phyloP scores from a whole-genome alignment of 129 eudicot species.

The Smallanthus sonchifolius region DNA sequence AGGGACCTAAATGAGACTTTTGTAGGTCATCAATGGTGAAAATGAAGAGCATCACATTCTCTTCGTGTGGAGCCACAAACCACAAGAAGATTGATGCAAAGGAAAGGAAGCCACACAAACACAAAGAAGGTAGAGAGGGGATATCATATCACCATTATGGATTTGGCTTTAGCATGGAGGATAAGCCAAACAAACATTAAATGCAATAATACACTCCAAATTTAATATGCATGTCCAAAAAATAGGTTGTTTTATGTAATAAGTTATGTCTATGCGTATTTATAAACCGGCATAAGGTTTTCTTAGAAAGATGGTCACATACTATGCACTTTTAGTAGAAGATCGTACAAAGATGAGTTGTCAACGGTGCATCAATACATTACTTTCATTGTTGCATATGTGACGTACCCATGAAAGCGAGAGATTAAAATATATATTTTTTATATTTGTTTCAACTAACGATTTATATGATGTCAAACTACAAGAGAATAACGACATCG shows the following conservation, averaged over 20 bases:
- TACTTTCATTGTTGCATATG: background rate
- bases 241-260: background rate
- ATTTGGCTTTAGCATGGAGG: conserved; percentile 14
- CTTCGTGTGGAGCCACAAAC: conserved; percentile 34
- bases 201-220: conserved; percentile 17
- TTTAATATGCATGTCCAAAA: background rate
- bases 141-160: conserved; percentile 17
- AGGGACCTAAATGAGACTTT: conserved; percentile 17
- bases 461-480: background rate
- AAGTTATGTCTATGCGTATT: background rate
- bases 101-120: conserved; percentile 33
- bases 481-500: background rate
- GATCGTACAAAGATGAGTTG: background rate
- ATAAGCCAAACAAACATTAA: conserved; percentile 32
- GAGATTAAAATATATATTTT: no score
- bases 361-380: background rate
- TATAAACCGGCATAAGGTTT: background rate
- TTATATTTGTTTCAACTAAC: no score
- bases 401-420: background rate
- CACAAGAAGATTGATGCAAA: conserved; percentile 24
- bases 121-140: conserved; percentile 18
- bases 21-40: conserved; percentile 19
- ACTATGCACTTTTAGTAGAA: background rate
- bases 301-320: background rate
- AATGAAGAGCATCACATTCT: conserved; percentile 26